Base-by-base conservation (phyloP, 495 filamentous ascomycete genomes). In the Neurospora tetrasperma region DNA sequence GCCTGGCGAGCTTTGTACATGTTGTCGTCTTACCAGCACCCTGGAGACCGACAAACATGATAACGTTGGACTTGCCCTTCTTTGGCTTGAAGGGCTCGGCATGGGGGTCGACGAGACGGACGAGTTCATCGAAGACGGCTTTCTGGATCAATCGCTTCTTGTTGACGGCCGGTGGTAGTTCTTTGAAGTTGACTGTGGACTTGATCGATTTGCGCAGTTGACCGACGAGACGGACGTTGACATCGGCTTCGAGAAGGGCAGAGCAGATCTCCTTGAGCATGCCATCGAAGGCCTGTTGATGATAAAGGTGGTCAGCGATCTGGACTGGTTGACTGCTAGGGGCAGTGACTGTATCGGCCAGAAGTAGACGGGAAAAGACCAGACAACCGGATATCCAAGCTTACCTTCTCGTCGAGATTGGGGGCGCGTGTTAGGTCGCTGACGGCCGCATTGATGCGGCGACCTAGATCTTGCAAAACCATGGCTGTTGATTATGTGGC, bases 81-180 rank as follows among this genome's bases (percentile, higher is more conserved):
- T 96, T 97, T 31, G 96, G 96, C 76, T 96, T 94, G 87, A 97
- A 99, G 0, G 95, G 90, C 73, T 97, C 94, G 74, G 92, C 93
- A 83, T 98, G 96, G 20, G 96, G 96, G 78, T 99, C 93, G 70
- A 99, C 96, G 68, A 99, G 90, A 73, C 91, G 90, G 71, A 98
- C 96, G 70, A 99, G 89, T 80, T 98, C 94, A 80, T 99, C 96
- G 81, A 94, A 99, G 76, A 99, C 96, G 75, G 96, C 89, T 82
- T 98, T 98, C 79, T 99, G 96, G 79, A 99, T 98, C 70, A 98
- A 84, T 66, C 95, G 93, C 82, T 98, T 98, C 89, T 98, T 98
- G 85, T 99, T 98, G 73, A 94, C 91, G 44, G 90, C 91, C 18
- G 94, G 88, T 14, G 93, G 90, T 11, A 97, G 88, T 48, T 96